phyloP scores from a whole-genome alignment of 2,329 filamentous ascomycete genomes.

The Geosmithia flava region DNA sequence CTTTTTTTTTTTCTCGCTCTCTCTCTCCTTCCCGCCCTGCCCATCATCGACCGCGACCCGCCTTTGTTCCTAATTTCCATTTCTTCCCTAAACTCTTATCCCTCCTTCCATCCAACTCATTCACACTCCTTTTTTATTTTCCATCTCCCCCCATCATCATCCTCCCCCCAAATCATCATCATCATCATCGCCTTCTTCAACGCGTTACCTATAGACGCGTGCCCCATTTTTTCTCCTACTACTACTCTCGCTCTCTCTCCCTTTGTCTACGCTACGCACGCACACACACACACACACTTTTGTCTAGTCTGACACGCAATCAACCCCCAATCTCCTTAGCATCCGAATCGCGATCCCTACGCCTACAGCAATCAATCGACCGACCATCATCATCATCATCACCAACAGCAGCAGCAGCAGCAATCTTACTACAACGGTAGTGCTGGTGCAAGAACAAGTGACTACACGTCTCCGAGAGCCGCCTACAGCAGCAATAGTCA shows the following conservation, averaged over 20 bases:
- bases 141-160: conserved; percentile 2
- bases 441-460: neutral
- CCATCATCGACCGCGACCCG: neutral
- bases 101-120: neutral
- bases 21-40: neutral
- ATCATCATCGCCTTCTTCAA: neutral
- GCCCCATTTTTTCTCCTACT: neutral
- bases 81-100: neutral
- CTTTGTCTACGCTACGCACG: neutral
- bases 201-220: neutral
- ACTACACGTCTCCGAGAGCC: neutral
- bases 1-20: conserved; percentile 3
- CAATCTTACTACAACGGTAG: conserved; percentile 34
- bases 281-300: neutral
- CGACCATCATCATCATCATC: conserved; percentile 4
- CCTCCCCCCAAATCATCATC: neutral
- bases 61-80: neutral
- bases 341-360: conserved; percentile 5
- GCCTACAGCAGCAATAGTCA: conserved; percentile 20
- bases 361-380: neutral
- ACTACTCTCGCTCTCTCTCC: neutral
- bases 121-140: conserved; percentile 3
- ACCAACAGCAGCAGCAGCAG: conserved; percentile 27
- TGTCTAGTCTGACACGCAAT: neutral
- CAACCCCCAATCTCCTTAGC: conserved; percentile 4